Evolutionary conservation across 495 filamentous ascomycete species (phyloP).

Genomic region (Parmelia sp.): DNA sequence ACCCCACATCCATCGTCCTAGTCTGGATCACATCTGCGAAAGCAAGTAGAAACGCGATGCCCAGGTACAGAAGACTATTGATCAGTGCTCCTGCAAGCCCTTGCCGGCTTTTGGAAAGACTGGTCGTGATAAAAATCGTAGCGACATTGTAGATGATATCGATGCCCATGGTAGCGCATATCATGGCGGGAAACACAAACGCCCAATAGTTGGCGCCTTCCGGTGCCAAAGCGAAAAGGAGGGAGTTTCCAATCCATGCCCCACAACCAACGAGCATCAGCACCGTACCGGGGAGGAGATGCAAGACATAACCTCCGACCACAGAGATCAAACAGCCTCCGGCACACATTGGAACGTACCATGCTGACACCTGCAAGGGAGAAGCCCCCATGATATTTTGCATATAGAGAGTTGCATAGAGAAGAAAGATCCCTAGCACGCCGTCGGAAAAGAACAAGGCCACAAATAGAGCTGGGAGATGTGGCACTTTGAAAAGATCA

Average conservation of each 20-base stretch:
- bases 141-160: slow-evolving; percentile 80
- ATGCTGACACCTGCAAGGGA: slow-evolving; percentile 68
- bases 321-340: slow-evolving; percentile 69
- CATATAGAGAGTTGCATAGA: slow-evolving; percentile 76
- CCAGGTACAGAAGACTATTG: slow-evolving; percentile 63
- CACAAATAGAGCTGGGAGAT: slow-evolving; percentile 60
- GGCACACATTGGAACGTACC: slow-evolving; percentile 69
- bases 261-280: slow-evolving; percentile 62
- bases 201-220: slow-evolving; percentile 58
- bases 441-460: slow-evolving; percentile 73
- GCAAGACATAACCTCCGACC: slow-evolving; percentile 68
- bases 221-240: slow-evolving; percentile 71
- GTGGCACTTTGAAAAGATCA: slow-evolving; percentile 66
- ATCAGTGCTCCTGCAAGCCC: slow-evolving; percentile 69
- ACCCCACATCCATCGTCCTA: slow-evolving; percentile 41
- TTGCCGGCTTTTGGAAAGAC: slow-evolving; percentile 61
- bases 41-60: slow-evolving; percentile 74
- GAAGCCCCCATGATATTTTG: slow-evolving; percentile 55
- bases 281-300: slow-evolving; percentile 64
- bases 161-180: slow-evolving; percentile 72
- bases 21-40: slow-evolving; percentile 65
- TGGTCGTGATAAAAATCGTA: slow-evolving; percentile 79
- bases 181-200: slow-evolving; percentile 76
- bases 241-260: slow-evolving; percentile 55
- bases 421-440: slow-evolving; percentile 65